Conservation (phyloP, 2,329 filamentous ascomycete genomes). For the Alternaria sp. region DNA sequence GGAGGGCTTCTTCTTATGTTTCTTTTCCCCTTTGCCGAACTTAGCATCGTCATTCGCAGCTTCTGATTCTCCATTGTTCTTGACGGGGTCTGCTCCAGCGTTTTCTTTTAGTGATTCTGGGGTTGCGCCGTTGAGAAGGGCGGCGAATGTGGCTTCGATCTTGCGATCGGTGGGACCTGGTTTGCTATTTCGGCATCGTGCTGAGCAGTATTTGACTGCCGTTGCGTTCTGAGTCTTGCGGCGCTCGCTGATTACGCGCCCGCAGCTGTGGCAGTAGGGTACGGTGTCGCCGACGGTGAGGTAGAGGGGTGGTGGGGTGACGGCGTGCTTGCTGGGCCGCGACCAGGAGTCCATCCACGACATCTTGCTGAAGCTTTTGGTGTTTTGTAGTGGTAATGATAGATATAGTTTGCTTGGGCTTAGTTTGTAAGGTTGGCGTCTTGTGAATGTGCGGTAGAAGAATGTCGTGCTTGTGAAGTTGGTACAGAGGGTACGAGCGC, state of each 20-base stretch:
- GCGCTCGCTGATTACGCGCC: constrained; percentile 58
- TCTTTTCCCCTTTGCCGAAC: constrained; percentile 15
- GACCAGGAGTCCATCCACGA: constrained; percentile 60
- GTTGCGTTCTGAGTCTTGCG: constrained; percentile 43
- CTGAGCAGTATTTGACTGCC: constrained; percentile 63
- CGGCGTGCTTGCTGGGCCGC: constrained; percentile 49
- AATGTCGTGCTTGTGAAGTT: constrained; percentile 1
- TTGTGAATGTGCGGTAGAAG: neutral
- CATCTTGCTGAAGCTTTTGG: constrained; percentile 42
- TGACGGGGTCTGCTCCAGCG: constrained; percentile 1
- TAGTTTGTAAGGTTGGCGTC: neutral
- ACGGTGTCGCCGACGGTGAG: constrained; percentile 56
- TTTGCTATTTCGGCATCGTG: constrained; percentile 60
- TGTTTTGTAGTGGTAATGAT: neutral
- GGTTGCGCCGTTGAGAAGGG: constrained; percentile 45
- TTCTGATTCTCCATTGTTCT: neutral
- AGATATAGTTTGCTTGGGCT: neutral
- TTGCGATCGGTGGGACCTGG: constrained; percentile 57
- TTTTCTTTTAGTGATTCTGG: constrained; percentile 37
- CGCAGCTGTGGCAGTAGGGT: constrained; percentile 64
- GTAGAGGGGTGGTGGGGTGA: constrained; percentile 62
- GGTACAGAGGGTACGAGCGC: constrained; percentile 15
- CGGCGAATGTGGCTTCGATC: constrained; percentile 60
- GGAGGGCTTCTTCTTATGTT: constrained; percentile 36
- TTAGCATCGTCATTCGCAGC: neutral